Percentiles rank a stretch among this genome's conserved stretches.
These are phyloP conservation scores for Termitomyces eurrhizus DNA, from an alignment of 768 basidiomycete genomes.

Conservation along the genomic window DNA sequence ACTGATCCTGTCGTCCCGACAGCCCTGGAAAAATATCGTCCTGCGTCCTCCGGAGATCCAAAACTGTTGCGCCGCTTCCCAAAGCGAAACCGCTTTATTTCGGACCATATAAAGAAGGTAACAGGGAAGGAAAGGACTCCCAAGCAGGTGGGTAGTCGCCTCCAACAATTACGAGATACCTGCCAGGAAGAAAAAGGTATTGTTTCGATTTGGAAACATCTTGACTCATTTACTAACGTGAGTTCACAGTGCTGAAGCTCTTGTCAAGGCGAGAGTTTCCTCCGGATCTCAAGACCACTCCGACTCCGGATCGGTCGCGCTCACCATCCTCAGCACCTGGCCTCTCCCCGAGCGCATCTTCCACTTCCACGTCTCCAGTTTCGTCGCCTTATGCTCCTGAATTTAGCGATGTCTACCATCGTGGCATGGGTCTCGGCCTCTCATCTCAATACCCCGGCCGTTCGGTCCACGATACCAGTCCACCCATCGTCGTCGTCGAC, in stretches of 20 bases:
- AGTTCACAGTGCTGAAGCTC: constrained; percentile 19
- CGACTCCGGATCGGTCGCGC: constrained; percentile 3
- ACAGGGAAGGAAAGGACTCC: constrained; percentile 58
- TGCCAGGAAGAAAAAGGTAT: constrained; percentile 52
- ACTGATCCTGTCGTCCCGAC: constrained; percentile 2
- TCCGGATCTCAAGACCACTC: constrained; percentile 5
- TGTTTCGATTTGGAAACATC: constrained; percentile 18
- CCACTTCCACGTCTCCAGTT: constrained; percentile 11
- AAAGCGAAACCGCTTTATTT: constrained; percentile 63
- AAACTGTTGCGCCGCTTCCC: constrained; percentile 57
- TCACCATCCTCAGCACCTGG: constrained; percentile 9
- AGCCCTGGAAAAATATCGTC: constrained; percentile 57
- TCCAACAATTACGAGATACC: constrained; percentile 66
- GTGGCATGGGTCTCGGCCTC: neutral
- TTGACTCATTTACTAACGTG: neutral
- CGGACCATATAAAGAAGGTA: constrained; percentile 52
- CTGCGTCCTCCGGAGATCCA: constrained; percentile 47
- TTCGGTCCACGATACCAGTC: neutral
- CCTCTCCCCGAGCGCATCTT: constrained; percentile 7
- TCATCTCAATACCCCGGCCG: constrained; percentile 3
- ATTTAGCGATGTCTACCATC: constrained; percentile 7
- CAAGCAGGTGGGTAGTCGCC: constrained; percentile 67
- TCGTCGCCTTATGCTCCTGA: constrained; percentile 12
- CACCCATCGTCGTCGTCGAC: constrained; percentile 10
- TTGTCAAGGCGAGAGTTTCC: constrained; percentile 19